Base-by-base conservation (phyloP, 2,329 filamentous ascomycete genomes). In the Waltergamsia citrina region DNA sequence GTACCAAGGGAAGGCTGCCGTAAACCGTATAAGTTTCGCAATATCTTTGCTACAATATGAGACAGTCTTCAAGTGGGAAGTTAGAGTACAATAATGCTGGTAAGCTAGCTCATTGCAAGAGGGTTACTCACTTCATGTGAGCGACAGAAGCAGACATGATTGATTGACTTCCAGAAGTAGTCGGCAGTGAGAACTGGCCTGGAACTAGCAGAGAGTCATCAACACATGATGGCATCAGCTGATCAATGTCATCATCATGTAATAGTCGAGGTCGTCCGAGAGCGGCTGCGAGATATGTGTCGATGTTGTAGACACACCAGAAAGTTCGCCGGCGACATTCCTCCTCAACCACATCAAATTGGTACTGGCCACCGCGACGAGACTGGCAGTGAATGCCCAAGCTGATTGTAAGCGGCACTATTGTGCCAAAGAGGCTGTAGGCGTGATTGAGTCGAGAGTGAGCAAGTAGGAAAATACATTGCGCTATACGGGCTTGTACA, bases 211-310 rank as follows among this genome's bases (percentile, higher is more conserved):
- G 22, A 6, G 26, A 8, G 25, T 80, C 74, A 35, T 76, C 71
- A 6, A 74, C 60, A 15, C 58, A 53, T 7, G 60, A 55, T 0
- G 76, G 76, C 11, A 76, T 52, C 12, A 73, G 67, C 41, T 78
- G 72, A 39, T 80, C 75, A 33, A 80, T 77, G 35, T 79, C 74
- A 29, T 79, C 74, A 31, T 80, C 73, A 38, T 76, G 76, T 32
- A 80, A 72, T 3, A 74, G 64, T 12, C 69, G 54, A 2, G 78
- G 77, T 14, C 76, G 60, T 2, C 77, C 77, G 7, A 80, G 62
- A 32, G 74, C 69, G 15, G 72, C 69, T 35, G 74, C 75, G 10
- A 82, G 60, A 39, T 81, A 81, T 33, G 71, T 75, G 45, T 81
- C 75, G 4, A 81, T 53, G 11, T 66, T 71, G 44, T 81, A 81